Conservation (phyloP, 2,329 filamentous ascomycete genomes). For the Colletotrichum sp. region DNA sequence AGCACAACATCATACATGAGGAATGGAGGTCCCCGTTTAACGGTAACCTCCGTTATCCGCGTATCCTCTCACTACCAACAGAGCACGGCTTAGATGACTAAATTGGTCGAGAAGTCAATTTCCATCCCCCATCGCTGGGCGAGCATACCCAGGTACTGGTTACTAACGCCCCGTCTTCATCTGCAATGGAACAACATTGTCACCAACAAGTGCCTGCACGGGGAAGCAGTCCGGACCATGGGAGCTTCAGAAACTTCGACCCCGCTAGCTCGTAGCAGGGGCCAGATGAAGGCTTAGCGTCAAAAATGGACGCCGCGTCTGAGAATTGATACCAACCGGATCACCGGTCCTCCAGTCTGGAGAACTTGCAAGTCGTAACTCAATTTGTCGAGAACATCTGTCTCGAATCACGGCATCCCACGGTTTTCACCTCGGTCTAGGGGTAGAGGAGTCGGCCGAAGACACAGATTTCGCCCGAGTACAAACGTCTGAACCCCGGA, state of each 20-base stretch:
- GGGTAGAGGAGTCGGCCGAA: neutral
- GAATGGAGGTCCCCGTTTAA: neutral
- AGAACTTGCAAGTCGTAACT: neutral
- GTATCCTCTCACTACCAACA: neutral
- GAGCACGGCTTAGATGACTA: neutral
- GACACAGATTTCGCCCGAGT: neutral
- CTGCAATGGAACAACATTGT: neutral
- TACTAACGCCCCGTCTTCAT: neutral
- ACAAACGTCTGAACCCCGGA: neutral
- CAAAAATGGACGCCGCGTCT: neutral
- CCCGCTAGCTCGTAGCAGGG: neutral
- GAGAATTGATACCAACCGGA: neutral
- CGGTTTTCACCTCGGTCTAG: neutral
- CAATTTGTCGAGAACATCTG: neutral
- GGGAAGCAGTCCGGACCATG: neutral
- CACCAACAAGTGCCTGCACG: neutral
- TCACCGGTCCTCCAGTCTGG: neutral
- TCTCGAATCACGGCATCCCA: neutral
- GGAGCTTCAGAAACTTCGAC: neutral
- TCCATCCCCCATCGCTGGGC: neutral
- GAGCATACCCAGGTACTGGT: neutral
- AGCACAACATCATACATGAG: neutral
- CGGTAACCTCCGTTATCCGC: neutral
- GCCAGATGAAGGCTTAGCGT: neutral
- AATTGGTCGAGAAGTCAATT: neutral